phyloP scores from a whole-genome alignment of 1,284 basidiomycete genomes.

The Cutaneotrichosporon sp. region DNA sequence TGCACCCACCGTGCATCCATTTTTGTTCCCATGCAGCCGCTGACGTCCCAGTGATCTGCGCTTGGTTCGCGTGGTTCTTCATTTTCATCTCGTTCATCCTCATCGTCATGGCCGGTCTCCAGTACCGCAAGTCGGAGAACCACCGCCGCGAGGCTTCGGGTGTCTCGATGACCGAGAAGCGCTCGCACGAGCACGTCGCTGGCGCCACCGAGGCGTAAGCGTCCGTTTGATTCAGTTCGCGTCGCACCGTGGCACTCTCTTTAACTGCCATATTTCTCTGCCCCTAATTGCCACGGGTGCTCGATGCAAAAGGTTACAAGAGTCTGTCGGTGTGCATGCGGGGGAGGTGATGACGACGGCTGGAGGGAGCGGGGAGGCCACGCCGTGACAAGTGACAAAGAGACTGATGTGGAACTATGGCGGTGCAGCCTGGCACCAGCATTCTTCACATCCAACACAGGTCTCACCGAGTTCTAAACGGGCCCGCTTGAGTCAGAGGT shows the following conservation, averaged over 20 bases:
- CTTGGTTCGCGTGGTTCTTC: conserved; percentile 22
- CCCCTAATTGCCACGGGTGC: background rate
- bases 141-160: background rate
- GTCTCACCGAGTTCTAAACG: too few relatives aligned
- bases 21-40: background rate
- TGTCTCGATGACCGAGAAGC: conserved; percentile 1
- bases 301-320: background rate
- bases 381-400: too few relatives aligned
- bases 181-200: background rate
- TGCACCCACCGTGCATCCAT: background rate
- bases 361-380: too few relatives aligned
- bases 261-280: background rate
- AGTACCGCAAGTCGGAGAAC: conserved; percentile 20
- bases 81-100: conserved; percentile 15
- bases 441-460: too few relatives aligned
- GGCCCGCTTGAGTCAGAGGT: too few relatives aligned
- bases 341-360: background rate
- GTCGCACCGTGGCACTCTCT: background rate
- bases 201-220: background rate
- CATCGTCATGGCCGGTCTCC: conserved; percentile 18
- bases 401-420: too few relatives aligned
- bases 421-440: too few relatives aligned
- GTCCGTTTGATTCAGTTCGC: background rate
- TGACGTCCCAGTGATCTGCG: conserved; percentile 16
- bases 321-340: background rate